Percentiles rank a stretch among this genome's conserved stretches.
These are phyloP conservation scores for Haberlea rhodopensis DNA, from an alignment of 257 asterid genomes.

Conservation along the genomic window DNA sequence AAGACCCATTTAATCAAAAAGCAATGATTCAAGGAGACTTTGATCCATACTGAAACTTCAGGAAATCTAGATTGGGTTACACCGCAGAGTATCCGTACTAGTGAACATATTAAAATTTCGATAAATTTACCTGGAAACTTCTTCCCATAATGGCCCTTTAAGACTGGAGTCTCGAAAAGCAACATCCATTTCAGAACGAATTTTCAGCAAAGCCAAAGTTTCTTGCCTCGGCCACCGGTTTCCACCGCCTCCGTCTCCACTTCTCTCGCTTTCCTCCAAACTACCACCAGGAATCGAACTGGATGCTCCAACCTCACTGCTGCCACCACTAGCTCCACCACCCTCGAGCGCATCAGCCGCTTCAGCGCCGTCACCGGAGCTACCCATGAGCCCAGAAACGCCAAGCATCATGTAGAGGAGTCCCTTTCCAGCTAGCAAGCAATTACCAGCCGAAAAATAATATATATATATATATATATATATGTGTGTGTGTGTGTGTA, in stretches of 20 bases:
- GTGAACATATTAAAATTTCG: background rate
- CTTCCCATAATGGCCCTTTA: conserved; percentile 98
- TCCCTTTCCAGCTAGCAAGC: conserved; percentile 23
- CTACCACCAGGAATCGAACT: conserved; percentile 35
- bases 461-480: too few species aligned
- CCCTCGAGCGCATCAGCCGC: conserved; percentile 47
- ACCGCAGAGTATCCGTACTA: conserved; percentile 23
- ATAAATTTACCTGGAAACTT: conserved; percentile 68
- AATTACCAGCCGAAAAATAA: conserved; percentile 14
- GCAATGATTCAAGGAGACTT: conserved; percentile 28
- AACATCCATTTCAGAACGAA: conserved; percentile 86
- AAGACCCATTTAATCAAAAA: conserved; percentile 25
- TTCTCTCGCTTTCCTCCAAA: conserved; percentile 47
- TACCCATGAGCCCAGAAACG: conserved; percentile 38
- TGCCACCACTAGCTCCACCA: conserved; percentile 69
- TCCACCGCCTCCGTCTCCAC: conserved; percentile 55
- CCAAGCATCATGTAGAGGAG: conserved; percentile 47
- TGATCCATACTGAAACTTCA: conserved; percentile 39
- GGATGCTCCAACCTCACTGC: conserved; percentile 52
- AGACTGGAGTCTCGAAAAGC: conserved; percentile 77
- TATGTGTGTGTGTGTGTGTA: too few species aligned
- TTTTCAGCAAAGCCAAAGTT: conserved; percentile 75
- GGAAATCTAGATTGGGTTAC: conserved; percentile 19
- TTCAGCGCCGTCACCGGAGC: conserved; percentile 31
- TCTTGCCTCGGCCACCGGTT: conserved; percentile 97